Conservation (phyloP, 768 basidiomycete species). For the Lactifluus pinguis region DNA sequence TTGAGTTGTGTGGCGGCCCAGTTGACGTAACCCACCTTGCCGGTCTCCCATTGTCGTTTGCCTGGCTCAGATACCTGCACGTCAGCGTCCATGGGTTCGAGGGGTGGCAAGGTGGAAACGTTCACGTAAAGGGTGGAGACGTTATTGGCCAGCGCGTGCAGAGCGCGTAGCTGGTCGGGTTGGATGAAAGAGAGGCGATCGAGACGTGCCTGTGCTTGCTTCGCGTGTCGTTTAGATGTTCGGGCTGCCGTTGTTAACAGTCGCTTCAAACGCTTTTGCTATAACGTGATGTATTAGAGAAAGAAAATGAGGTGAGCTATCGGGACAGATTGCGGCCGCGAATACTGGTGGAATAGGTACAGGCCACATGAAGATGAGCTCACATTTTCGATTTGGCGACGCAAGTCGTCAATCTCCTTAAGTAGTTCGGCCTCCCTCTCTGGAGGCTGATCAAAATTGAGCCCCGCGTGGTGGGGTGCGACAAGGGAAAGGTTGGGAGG, state of each 20-base stretch:
- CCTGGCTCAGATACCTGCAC: conserved; percentile 40
- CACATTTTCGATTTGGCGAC: conserved; percentile 62
- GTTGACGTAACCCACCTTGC: conserved; percentile 61
- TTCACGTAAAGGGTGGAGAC: conserved; percentile 38
- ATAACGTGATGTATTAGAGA: neutral
- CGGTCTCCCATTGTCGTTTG: conserved; percentile 72
- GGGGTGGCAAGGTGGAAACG: conserved; percentile 39
- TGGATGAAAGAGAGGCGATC: conserved; percentile 37
- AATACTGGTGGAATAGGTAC: neutral
- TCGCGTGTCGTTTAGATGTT: conserved; percentile 30
- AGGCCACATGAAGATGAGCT: conserved; percentile 23
- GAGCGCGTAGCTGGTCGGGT: conserved; percentile 32
- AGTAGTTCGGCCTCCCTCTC: conserved; percentile 46
- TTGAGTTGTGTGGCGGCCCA: conserved; percentile 64
- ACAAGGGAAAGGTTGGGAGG: conserved; percentile 61
- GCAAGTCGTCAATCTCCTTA: conserved; percentile 58
- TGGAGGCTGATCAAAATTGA: conserved; percentile 55
- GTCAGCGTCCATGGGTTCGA: conserved; percentile 19
- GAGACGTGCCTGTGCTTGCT: conserved; percentile 37
- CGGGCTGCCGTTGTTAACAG: neutral
- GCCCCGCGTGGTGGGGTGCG: conserved; percentile 63
- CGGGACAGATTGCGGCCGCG: neutral
- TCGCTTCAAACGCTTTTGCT: conserved; percentile 37
- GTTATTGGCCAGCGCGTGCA: conserved; percentile 33
- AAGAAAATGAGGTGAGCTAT: neutral